A percentile compares a stretch with the other conserved stretches of the same genome.
Conservation (phyloP, 2,329 filamentous ascomycete species). For the Colletotrichum sp. region DNA sequence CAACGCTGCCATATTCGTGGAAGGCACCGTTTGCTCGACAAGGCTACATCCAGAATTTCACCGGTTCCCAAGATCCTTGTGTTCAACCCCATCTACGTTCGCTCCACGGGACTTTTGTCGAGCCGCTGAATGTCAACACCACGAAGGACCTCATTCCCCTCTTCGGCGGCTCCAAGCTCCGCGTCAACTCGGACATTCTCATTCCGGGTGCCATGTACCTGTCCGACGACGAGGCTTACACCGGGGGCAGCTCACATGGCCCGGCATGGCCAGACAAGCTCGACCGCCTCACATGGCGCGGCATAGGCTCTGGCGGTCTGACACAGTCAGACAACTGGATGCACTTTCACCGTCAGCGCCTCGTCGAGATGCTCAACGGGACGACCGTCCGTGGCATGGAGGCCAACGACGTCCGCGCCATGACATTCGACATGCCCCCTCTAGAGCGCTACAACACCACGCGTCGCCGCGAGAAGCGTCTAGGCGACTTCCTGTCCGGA, state of each 20-base stretch:
- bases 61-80: constrained; percentile 62
- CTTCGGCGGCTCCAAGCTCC: constrained; percentile 68
- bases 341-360: constrained; percentile 74
- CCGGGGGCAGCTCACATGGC: constrained; percentile 60
- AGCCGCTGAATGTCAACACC: constrained; percentile 55
- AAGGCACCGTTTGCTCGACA: constrained; percentile 40
- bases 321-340: constrained; percentile 63
- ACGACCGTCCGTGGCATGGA: constrained; percentile 59
- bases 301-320: constrained; percentile 66
- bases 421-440: constrained; percentile 56
- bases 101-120: constrained; percentile 63
- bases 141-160: constrained; percentile 63
- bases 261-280: constrained; percentile 63
- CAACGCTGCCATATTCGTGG: constrained; percentile 39
- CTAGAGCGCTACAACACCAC: constrained; percentile 47
- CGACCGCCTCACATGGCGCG: constrained; percentile 66
- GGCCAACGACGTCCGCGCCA: constrained; percentile 38
- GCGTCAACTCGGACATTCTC: constrained; percentile 68
- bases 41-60: constrained; percentile 65
- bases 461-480: constrained; percentile 30
- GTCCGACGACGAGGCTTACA: constrained; percentile 61
- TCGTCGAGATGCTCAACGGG: constrained; percentile 72
- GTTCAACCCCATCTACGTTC: constrained; percentile 57
- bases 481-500: constrained; percentile 46
- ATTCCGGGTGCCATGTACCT: constrained; percentile 72